These are phyloP conservation scores for Cyberlindnera saturnus DNA, from an alignment of 805 yeast genomes.

Conservation along the genomic window DNA sequence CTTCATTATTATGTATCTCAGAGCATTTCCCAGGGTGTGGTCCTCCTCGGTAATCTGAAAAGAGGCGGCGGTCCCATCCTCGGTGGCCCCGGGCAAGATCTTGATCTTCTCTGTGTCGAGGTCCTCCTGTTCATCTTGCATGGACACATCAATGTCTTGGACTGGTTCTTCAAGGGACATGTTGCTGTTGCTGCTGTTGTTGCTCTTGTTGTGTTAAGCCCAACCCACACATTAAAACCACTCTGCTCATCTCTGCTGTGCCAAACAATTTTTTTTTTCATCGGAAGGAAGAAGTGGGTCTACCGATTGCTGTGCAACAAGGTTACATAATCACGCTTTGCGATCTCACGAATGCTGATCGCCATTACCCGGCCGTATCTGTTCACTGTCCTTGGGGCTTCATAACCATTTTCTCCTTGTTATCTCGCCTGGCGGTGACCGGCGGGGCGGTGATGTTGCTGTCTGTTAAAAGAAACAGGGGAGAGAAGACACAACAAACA, in stretches of 20 bases:
- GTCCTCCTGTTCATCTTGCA: slow-evolving; percentile 22
- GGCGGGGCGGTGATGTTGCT: too few relatives aligned
- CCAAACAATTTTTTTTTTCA: slow-evolving; percentile 5
- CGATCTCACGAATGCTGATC: too few relatives aligned
- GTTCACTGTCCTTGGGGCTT: too few relatives aligned
- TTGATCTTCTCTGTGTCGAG: slow-evolving; percentile 23
- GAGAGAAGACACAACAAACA: neutral
- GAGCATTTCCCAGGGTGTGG: slow-evolving; percentile 92
- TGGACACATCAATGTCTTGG: slow-evolving; percentile 22
- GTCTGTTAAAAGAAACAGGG: too few relatives aligned
- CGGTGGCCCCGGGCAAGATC: slow-evolving; percentile 75
- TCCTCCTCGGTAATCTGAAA: slow-evolving; percentile 92
- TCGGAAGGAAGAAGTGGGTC: neutral
- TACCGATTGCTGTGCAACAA: neutral
- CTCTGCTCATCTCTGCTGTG: slow-evolving; percentile 2
- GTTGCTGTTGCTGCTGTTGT: neutral
- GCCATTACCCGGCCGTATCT: neutral
- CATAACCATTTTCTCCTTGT: neutral
- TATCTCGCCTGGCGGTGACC: too few relatives aligned
- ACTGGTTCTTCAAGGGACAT: slow-evolving; percentile 22
- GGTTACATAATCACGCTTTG: too few relatives aligned
- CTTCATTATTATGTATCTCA: slow-evolving; percentile 92
- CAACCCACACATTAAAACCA: too few relatives aligned
- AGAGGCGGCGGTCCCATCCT: slow-evolving; percentile 92
- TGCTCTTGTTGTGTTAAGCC: too few relatives aligned